These are phyloP conservation scores for Phytophthora cajani DNA, from an alignment of 352 stramenopile genomes.

Conservation along the genomic window DNA sequence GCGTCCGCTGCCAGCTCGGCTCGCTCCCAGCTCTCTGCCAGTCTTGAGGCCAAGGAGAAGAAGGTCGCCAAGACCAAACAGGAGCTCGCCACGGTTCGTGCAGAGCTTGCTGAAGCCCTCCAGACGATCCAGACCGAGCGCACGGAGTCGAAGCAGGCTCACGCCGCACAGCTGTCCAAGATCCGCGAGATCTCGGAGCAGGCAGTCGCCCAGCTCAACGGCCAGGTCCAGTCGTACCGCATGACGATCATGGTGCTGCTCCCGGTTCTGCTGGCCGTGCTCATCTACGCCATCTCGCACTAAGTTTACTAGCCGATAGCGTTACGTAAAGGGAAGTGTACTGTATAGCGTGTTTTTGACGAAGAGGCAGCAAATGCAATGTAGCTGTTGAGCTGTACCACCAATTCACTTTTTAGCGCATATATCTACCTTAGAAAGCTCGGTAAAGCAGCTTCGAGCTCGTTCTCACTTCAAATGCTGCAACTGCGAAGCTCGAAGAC, in stretches of 20 bases:
- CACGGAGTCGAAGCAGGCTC: slow-evolving; percentile 39
- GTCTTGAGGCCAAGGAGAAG: slow-evolving; percentile 73
- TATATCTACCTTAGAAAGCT: too few species aligned
- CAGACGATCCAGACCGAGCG: slow-evolving; percentile 35
- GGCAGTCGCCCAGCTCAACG: slow-evolving; percentile 27
- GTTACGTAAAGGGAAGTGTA: background rate
- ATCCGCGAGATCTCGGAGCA: slow-evolving; percentile 48
- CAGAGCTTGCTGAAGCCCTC: slow-evolving; percentile 38
- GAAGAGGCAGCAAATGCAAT: too few species aligned
- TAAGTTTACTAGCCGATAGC: slow-evolving; percentile 30
- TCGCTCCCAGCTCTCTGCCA: slow-evolving; percentile 58
- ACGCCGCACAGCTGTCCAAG: slow-evolving; percentile 50
- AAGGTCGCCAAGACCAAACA: slow-evolving; percentile 68
- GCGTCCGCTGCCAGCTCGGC: slow-evolving; percentile 49
- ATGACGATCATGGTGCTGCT: slow-evolving; percentile 62
- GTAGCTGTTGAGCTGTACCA: too few species aligned
- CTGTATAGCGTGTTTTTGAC: too few species aligned
- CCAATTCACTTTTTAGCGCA: too few species aligned
- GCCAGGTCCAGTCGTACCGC: slow-evolving; percentile 67
- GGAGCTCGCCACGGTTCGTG: slow-evolving; percentile 60
- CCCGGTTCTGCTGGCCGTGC: slow-evolving; percentile 54
- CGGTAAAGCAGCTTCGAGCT: too few species aligned
- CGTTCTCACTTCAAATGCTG: too few species aligned
- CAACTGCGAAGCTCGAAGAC: too few species aligned
- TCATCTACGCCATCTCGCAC: slow-evolving; percentile 62